Percentiles rank a stretch among this genome's conserved stretches.
These are phyloP conservation scores for Scutellaria galericulata DNA, from an alignment of 257 asterid genomes.

Conservation along the genomic window DNA sequence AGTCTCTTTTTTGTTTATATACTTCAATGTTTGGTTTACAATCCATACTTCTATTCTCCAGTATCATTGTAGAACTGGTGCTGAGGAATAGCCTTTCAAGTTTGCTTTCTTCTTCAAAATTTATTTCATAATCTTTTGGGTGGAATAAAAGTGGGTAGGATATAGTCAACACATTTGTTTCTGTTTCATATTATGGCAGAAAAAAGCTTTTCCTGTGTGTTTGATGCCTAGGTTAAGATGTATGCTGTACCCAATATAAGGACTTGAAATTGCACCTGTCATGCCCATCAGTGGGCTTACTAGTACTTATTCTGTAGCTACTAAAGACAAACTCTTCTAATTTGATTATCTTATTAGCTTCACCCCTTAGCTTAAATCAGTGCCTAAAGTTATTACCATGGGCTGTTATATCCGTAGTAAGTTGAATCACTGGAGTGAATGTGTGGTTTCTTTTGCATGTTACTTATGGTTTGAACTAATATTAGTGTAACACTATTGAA, in stretches of 20 bases:
- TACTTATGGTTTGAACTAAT: neutral
- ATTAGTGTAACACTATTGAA: conserved; percentile 5
- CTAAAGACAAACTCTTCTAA: neutral
- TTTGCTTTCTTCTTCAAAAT: neutral
- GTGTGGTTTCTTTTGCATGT: conserved; percentile 7
- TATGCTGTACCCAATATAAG: too few species aligned
- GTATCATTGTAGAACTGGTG: neutral
- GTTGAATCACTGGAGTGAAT: neutral
- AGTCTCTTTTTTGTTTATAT: neutral
- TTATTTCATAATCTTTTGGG: neutral
- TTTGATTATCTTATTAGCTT: conserved; percentile 9
- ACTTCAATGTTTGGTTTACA: neutral
- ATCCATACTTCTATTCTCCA: neutral
- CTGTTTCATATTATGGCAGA: neutral
- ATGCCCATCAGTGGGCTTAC: too few species aligned
- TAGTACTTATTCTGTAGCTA: neutral
- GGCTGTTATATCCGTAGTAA: neutral
- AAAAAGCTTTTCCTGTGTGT: neutral
- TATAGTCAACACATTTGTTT: neutral
- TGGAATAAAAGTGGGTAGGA: neutral
- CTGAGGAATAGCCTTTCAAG: neutral
- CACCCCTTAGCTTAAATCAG: neutral
- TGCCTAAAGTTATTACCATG: neutral
- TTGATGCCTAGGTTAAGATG: too few species aligned
- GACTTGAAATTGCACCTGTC: too few species aligned